phyloP scores from a whole-genome alignment of 1,139 yeast genomes.

The Kodamaea derodonti region DNA sequence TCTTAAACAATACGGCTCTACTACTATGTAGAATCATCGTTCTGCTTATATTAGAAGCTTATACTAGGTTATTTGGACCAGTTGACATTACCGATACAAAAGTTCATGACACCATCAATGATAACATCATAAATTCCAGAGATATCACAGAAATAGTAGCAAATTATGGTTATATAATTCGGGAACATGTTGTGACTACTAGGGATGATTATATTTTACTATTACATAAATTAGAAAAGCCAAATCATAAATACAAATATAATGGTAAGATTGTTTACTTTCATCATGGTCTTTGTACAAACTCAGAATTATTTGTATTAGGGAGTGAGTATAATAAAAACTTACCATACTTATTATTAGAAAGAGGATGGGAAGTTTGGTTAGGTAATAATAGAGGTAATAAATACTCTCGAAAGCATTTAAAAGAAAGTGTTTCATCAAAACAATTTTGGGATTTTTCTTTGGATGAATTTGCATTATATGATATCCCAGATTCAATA shows the following conservation, averaged over 20 bases:
- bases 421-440: slow-evolving; percentile 36
- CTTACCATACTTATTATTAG: slow-evolving; percentile 28
- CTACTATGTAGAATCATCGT: slow-evolving; percentile 1
- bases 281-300: slow-evolving; percentile 47
- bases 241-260: slow-evolving; percentile 3
- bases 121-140: slow-evolving; percentile 25
- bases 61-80: slow-evolving; percentile 2
- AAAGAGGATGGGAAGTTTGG: slow-evolving; percentile 36
- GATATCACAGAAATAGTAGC: slow-evolving; percentile 65
- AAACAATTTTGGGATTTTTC: slow-evolving; percentile 77
- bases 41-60: slow-evolving; percentile 5
- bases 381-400: slow-evolving; percentile 36
- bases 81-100: slow-evolving; percentile 2
- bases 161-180: slow-evolving; percentile 57
- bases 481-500: slow-evolving; percentile 75
- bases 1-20: slow-evolving; percentile 5
- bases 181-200: slow-evolving; percentile 67
- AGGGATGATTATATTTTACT: slow-evolving; percentile 40
- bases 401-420: slow-evolving; percentile 37
- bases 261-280: slow-evolving; percentile 33
- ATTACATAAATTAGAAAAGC: slow-evolving; percentile 29
- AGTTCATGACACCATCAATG: slow-evolving; percentile 6
- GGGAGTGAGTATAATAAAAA: slow-evolving; percentile 32
- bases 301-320: slow-evolving; percentile 41
- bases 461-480: slow-evolving; percentile 79